A percentile compares a stretch with the other conserved stretches of the same genome.
Conservation (phyloP, 345 rosid species). For the Salix koriyanagi region DNA sequence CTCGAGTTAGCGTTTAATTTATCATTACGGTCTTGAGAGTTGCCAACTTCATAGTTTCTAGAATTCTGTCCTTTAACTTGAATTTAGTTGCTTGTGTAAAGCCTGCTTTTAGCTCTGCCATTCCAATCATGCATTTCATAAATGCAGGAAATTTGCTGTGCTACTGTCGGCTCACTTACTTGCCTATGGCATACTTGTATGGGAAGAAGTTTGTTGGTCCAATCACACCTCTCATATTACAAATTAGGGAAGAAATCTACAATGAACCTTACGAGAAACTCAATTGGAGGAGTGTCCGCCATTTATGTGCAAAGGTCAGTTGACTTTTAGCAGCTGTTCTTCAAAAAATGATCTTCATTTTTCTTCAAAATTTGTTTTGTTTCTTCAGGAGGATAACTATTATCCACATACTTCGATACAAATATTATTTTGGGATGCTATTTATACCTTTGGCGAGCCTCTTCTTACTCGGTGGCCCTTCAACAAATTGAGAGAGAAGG, state of each 20-base stretch:
- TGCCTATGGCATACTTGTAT: slow-evolving; percentile 22
- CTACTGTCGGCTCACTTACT: slow-evolving; percentile 10
- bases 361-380: not conserved
- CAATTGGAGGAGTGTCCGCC: slow-evolving; percentile 15
- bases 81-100: no score
- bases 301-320: slow-evolving; percentile 17
- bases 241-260: slow-evolving; percentile 15
- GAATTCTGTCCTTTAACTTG: no score
- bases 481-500: slow-evolving; percentile 14
- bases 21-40: no score
- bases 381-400: slow-evolving; percentile 12
- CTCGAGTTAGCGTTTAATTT: no score
- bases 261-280: slow-evolving; percentile 10
- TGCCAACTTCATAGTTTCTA: no score
- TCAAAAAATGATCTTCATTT: not conserved
- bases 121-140: not conserved
- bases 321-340: not conserved
- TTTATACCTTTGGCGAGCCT: slow-evolving; percentile 3
- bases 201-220: slow-evolving; percentile 24
- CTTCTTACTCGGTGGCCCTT: slow-evolving; percentile 13
- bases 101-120: no score
- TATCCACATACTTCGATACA: slow-evolving; percentile 19
- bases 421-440: slow-evolving; percentile 17
- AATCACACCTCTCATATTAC: slow-evolving; percentile 18
- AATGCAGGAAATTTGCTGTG: slow-evolving; percentile 7